A percentile compares a stretch with the other conserved stretches of the same genome.
Evolutionary conservation across 768 basidiomycete species (phyloP).

Genomic region (Naematelia encephala): DNA sequence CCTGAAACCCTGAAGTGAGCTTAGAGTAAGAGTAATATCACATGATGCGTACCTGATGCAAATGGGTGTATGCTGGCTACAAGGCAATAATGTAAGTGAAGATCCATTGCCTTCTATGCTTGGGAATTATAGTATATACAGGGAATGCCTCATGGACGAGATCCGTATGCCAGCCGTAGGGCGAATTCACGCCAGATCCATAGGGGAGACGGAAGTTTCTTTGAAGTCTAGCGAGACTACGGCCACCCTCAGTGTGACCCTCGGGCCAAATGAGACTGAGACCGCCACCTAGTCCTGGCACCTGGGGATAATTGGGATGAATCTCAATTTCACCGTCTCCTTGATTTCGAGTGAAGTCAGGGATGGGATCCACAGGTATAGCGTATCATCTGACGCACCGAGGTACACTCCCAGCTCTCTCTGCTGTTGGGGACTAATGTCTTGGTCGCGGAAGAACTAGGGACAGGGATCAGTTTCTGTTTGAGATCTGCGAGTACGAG

Average conservation of each 20-base stretch:
- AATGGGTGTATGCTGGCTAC: constrained; percentile 18
- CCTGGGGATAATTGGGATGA: constrained; percentile 42
- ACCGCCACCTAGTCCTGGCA: constrained; percentile 32
- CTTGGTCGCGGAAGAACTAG: constrained; percentile 51
- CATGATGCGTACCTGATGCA: too few species aligned
- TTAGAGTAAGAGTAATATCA: too few species aligned
- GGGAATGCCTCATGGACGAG: constrained; percentile 20
- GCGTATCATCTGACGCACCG: not conserved
- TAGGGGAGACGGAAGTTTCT: constrained; percentile 16
- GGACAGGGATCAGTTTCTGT: too few species aligned
- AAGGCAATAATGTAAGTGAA: too few species aligned
- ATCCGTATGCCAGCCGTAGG: constrained; percentile 30
- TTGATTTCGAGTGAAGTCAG: too few species aligned
- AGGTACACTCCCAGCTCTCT: not conserved
- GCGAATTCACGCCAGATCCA: too few species aligned
- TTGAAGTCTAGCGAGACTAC: not conserved
- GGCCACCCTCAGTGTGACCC: constrained; percentile 15
- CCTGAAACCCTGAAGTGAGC: too few species aligned
- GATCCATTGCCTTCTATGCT: too few species aligned
- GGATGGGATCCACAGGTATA: constrained; percentile 10
- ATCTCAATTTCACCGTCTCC: constrained; percentile 32
- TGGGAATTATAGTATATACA: too few species aligned
- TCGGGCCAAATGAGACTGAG: constrained; percentile 32
- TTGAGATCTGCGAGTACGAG: too few species aligned
- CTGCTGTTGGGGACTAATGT: constrained; percentile 1